A percentile compares a stretch with the other conserved stretches of the same genome.
Evolutionary conservation across 352 stramenopile genomes (phyloP).

Genomic region (Phytophthora kernoviae): DNA sequence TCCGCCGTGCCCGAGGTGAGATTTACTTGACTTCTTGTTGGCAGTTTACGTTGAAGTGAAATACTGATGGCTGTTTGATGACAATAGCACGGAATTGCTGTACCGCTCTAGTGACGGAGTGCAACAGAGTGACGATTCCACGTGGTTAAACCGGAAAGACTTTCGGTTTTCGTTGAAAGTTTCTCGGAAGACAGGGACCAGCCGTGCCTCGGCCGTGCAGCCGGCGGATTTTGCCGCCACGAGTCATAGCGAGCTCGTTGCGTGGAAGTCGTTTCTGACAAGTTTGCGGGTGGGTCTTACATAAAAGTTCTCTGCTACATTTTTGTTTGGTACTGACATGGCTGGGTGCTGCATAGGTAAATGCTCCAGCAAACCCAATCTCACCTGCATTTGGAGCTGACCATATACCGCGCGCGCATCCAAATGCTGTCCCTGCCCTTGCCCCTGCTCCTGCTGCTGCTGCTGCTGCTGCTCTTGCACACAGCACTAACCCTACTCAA

Average conservation of each 20-base stretch:
- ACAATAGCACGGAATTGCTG: constrained; percentile 54
- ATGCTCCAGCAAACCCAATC: constrained; percentile 26
- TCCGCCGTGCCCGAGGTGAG: constrained; percentile 62
- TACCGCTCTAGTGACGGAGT: constrained; percentile 67
- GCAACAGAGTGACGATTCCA: constrained; percentile 52
- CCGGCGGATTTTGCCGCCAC: constrained; percentile 66
- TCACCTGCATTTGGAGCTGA: constrained; percentile 26
- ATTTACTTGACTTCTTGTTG: not conserved
- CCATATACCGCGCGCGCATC: constrained; percentile 3
- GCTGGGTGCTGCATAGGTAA: constrained; percentile 15
- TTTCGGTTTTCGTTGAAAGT: constrained; percentile 69
- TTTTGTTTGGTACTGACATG: constrained; percentile 6
- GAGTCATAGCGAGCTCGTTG: constrained; percentile 59
- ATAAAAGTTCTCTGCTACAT: not conserved
- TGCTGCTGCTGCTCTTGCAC: constrained; percentile 2
- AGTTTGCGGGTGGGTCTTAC: constrained; percentile 44
- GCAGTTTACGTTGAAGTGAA: too few relatives aligned
- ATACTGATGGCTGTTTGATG: constrained; percentile 2
- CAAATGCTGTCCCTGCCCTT: constrained; percentile 1
- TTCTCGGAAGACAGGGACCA: constrained; percentile 68
- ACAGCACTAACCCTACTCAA: constrained; percentile 15
- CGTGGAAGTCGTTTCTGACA: constrained; percentile 77
- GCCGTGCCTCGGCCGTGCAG: constrained; percentile 62
- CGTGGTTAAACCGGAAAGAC: constrained; percentile 75
- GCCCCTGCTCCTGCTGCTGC: constrained; percentile 2